Evolutionary conservation across 2,329 filamentous ascomycete genomes (phyloP).

Genomic region (Alternaria sp.): DNA sequence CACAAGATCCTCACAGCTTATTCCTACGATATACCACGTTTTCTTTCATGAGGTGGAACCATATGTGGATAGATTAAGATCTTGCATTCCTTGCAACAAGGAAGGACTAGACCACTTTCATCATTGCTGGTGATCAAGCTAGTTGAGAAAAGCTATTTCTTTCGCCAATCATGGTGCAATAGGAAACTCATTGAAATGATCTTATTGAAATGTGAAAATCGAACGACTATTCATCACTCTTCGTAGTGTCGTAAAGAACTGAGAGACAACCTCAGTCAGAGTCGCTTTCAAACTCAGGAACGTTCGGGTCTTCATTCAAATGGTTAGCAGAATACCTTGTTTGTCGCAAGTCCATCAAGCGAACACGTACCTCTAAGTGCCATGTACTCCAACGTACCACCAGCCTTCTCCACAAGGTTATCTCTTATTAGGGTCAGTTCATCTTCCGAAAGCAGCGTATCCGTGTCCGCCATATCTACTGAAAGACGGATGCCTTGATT

Average conservation of each 20-base stretch:
- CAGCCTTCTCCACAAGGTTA: conserved; percentile 51
- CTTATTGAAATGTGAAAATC: not conserved
- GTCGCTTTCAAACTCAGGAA: conserved; percentile 56
- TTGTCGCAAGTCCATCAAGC: not conserved
- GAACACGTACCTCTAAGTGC: conserved; percentile 53
- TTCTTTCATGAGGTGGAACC: not conserved
- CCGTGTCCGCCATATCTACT: conserved; percentile 57
- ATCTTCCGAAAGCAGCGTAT: conserved; percentile 52
- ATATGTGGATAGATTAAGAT: not conserved
- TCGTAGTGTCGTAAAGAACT: not conserved
- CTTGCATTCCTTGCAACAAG: not conserved
- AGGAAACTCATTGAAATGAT: not conserved
- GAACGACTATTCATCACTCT: not conserved
- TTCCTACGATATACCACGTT: not conserved
- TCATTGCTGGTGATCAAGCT: not conserved
- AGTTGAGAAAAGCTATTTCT: not conserved
- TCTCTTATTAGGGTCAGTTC: conserved; percentile 52
- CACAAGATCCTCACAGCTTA: not conserved
- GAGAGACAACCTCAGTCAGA: conserved; percentile 49
- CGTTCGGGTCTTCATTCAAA: conserved; percentile 52
- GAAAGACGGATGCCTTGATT: conserved; percentile 56
- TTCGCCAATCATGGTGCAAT: not conserved
- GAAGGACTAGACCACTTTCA: not conserved
- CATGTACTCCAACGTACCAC: conserved; percentile 56
- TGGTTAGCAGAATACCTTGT: conserved; percentile 3